These are phyloP conservation scores for Colletotrichum navitas DNA, from an alignment of 2,329 filamentous ascomycete species.

Conservation along the genomic window DNA sequence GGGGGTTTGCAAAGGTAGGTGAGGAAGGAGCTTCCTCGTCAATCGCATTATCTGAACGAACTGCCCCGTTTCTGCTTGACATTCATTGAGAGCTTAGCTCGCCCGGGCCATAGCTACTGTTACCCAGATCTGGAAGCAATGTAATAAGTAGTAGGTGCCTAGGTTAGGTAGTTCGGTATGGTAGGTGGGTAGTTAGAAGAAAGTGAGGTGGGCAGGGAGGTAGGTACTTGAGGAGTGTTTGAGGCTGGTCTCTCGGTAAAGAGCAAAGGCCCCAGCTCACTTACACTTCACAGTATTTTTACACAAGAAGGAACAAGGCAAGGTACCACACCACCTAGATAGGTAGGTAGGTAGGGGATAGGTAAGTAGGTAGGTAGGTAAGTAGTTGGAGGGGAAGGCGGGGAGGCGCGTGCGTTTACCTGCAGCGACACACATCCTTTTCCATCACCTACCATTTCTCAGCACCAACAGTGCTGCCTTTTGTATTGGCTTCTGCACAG, in stretches of 20 bases:
- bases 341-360: background rate
- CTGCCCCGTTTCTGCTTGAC: background rate
- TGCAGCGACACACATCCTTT: background rate
- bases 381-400: background rate
- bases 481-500: background rate
- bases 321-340: no score
- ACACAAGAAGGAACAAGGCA: background rate
- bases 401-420: background rate
- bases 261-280: conserved; percentile 8
- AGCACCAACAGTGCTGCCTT: background rate
- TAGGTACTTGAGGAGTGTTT: background rate
- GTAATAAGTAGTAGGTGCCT: background rate
- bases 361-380: no score
- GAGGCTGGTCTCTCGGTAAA: conserved; percentile 2
- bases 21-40: background rate
- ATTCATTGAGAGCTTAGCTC: background rate
- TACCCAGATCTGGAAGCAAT: background rate
- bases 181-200: background rate
- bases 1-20: background rate
- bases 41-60: background rate
- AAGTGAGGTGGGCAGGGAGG: conserved; percentile 7
- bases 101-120: background rate
- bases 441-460: background rate
- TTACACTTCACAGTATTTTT: background rate
- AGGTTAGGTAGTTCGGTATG: background rate